phyloP scores from a whole-genome alignment of 257 asterid genomes.

The Forsythia suspensa region DNA sequence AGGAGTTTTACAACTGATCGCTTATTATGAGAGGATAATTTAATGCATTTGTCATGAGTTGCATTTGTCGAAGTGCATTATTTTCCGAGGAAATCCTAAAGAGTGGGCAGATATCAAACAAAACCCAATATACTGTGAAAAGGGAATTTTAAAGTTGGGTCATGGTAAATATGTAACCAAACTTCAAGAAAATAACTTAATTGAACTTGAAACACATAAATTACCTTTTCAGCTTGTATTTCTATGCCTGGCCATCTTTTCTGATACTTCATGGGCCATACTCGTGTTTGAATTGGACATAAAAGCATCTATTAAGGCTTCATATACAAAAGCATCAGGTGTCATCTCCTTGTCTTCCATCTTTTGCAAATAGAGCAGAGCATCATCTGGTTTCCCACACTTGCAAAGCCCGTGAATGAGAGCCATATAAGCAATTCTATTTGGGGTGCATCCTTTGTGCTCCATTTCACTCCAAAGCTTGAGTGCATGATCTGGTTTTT shows the following conservation, averaged over 20 bases:
- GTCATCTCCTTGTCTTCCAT: constrained; percentile 72
- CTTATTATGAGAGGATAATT: background rate
- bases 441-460: constrained; percentile 53
- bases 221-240: constrained; percentile 18
- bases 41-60: background rate
- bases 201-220: background rate
- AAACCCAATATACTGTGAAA: background rate
- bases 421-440: constrained; percentile 81
- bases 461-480: constrained; percentile 67
- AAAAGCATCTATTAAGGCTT: constrained; percentile 56
- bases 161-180: background rate
- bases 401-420: constrained; percentile 88
- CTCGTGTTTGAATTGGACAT: constrained; percentile 40
- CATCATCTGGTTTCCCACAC: constrained; percentile 61
- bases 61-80: background rate
- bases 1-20: background rate
- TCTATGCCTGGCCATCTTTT: constrained; percentile 44
- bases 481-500: constrained; percentile 65
- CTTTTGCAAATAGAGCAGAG: constrained; percentile 52
- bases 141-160: background rate
- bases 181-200: background rate
- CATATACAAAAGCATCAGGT: constrained; percentile 61
- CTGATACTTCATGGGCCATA: constrained; percentile 46
- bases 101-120: background rate
- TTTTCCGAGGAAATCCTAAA: background rate